These are phyloP conservation scores for Fusarium torulosum DNA, from an alignment of 2,329 filamentous ascomycete species.

Conservation along the genomic window DNA sequence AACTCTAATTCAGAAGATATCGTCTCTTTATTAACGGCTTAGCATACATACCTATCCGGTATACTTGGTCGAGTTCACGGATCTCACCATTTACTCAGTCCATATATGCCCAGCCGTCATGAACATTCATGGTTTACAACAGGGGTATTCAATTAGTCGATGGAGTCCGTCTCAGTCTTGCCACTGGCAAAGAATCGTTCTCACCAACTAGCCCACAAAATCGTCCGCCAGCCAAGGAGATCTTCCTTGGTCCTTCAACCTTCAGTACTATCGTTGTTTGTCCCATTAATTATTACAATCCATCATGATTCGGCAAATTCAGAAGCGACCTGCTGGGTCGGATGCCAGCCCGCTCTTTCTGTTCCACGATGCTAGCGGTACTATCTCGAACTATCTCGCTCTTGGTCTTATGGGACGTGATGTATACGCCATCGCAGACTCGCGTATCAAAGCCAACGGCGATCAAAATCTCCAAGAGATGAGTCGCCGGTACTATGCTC, in stretches of 20 bases:
- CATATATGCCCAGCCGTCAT: not conserved
- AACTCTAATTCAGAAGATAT: too few relatives aligned
- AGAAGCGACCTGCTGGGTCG: constrained; percentile 12
- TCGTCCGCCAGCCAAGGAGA: not conserved
- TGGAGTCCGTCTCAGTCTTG: not conserved
- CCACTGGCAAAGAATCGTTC: not conserved
- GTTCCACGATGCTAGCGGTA: constrained; percentile 8
- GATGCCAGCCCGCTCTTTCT: constrained; percentile 4
- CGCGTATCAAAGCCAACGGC: constrained; percentile 1
- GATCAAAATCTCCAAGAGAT: constrained; percentile 7
- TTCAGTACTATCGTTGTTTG: not conserved
- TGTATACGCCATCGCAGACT: constrained; percentile 11
- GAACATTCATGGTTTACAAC: not conserved
- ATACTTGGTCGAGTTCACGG: not conserved
- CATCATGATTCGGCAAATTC: constrained; percentile 8
- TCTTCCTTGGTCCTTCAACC: constrained; percentile 2
- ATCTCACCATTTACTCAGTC: constrained; percentile 1
- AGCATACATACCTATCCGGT: not conserved
- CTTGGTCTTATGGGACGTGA: constrained; percentile 11
- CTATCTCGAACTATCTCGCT: constrained; percentile 12
- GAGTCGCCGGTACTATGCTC: constrained; percentile 11
- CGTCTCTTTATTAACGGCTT: too few relatives aligned
- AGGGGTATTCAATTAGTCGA: not conserved
- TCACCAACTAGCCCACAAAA: constrained; percentile 1
- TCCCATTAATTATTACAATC: not conserved